phyloP scores from a whole-genome alignment of 306 rosid genomes.

The Medicago truncatula region DNA sequence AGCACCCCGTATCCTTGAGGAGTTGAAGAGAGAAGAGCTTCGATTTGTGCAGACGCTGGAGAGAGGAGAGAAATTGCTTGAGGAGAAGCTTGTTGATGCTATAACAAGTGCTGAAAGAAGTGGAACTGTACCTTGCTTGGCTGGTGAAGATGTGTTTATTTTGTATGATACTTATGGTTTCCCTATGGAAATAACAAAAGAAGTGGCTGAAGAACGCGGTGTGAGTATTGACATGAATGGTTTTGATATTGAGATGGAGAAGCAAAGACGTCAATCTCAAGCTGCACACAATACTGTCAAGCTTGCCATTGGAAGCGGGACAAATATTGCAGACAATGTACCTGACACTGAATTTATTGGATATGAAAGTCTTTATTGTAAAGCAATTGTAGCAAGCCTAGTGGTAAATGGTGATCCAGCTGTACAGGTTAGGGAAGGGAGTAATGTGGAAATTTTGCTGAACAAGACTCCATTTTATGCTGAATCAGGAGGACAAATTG shows the following conservation, averaged over 20 bases:
- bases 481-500: slow-evolving; percentile 98
- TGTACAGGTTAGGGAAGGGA: slow-evolving; percentile 72
- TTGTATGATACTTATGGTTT: slow-evolving; percentile 92
- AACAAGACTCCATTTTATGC: slow-evolving; percentile 94
- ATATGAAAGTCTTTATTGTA: slow-evolving; percentile 75
- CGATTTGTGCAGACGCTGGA: slow-evolving; percentile 93
- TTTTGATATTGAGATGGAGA: slow-evolving; percentile 92
- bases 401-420: slow-evolving; percentile 80
- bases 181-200: slow-evolving; percentile 91
- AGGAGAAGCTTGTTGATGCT: slow-evolving; percentile 80
- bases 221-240: slow-evolving; percentile 77
- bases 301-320: slow-evolving; percentile 72
- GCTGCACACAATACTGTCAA: slow-evolving; percentile 90
- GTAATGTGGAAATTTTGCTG: slow-evolving; percentile 80
- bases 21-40: slow-evolving; percentile 94
- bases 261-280: slow-evolving; percentile 95
- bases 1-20: slow-evolving; percentile 72
- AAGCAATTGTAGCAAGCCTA: slow-evolving; percentile 80
- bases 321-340: slow-evolving; percentile 62
- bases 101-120: slow-evolving; percentile 62
- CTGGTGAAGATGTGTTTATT: slow-evolving; percentile 90
- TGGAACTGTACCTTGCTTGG: slow-evolving; percentile 70
- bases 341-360: slow-evolving; percentile 92
- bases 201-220: slow-evolving; percentile 93
- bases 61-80: slow-evolving; percentile 88